Base-by-base conservation (phyloP, 2,329 filamentous ascomycete species). In the Metarhizium robertsii region DNA sequence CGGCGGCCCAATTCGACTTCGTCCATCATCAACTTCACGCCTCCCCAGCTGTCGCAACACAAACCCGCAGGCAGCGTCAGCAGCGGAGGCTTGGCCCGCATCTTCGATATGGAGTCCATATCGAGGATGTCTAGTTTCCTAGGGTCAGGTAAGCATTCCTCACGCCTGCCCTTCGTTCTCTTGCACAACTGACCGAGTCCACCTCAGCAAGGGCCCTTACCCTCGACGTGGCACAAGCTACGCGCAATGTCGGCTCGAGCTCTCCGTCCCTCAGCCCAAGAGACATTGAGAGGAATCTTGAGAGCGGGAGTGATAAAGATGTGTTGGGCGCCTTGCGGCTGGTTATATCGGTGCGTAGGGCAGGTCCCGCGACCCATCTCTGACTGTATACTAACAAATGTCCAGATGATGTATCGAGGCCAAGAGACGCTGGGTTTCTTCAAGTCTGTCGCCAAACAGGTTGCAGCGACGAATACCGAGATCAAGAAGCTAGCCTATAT, bases 401-500 rank as follows among this genome's bases (percentile, higher is more conserved):
- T 43, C 11, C 66, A 96, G 90, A 92, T 97, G 87, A 95, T 96
- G 84, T 97, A 96, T 74, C 85, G 85, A 62, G 85, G 88, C 64
- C 89, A 95, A 69, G 87, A 90, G 62, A 96, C 91, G 56, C 79
- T 95, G 2, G 86, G 89, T 25, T 95, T 92, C 79, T 99, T 99
- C 78, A 95, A 92, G n/a, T 88, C 91, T 29, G 88, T 99, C 55
- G 90, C 99, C 70, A 99, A 99, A 76, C 99, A 97, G 64, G 90
- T 96, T 57, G 92, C 92, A 32, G 96, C 90, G 42, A 88, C 92
- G 14, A 96, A 91, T 65, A 80, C 96, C 64, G 91, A 95, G 66
- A 92, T 97, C 71, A 95, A 96, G 74, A 97, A 97, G 72, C 84
- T 99, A 55, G 94, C 99, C 59, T 99, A 99, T 77, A 95, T 96